Percentiles rank a stretch among this genome's conserved stretches.
These are phyloP conservation scores for Alternaria sp. DNA, from an alignment of 2,329 filamentous ascomycete species.

Conservation along the genomic window DNA sequence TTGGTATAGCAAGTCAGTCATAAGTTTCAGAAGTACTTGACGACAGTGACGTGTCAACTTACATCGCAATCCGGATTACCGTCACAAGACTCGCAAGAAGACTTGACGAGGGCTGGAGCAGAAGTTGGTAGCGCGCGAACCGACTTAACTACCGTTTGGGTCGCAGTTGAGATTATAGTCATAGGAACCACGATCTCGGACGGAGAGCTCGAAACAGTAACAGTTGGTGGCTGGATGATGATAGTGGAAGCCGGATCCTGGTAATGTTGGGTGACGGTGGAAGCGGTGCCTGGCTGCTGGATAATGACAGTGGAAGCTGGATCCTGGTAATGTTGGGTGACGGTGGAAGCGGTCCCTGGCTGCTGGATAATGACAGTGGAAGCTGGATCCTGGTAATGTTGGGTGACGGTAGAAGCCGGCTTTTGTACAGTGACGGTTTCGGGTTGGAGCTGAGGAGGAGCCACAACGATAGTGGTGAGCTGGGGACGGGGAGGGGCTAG, in stretches of 20 bases:
- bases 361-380: not conserved
- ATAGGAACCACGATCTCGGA: conserved; percentile 1
- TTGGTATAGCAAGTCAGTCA: not conserved
- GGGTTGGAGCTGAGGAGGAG: not conserved
- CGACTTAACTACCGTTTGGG: conserved; percentile 3
- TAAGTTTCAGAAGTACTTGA: not conserved
- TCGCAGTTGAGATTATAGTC: conserved; percentile 4
- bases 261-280: conserved; percentile 1
- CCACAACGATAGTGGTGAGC: not conserved
- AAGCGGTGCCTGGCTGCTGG: not conserved
- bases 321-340: conserved; percentile 2
- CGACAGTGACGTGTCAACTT: not conserved
- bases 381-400: conserved; percentile 4
- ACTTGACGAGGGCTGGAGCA: not conserved
- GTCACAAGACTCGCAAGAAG: not conserved
- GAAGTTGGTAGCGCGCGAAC: conserved; percentile 3
- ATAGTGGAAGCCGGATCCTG: conserved; percentile 2
- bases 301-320: conserved; percentile 1
- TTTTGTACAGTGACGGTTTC: not conserved
- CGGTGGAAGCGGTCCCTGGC: not conserved
- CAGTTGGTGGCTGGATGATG: conserved; percentile 3
- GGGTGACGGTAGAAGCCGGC: conserved; percentile 1
- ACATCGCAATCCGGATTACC: not conserved
- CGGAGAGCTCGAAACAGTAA: conserved; percentile 5
- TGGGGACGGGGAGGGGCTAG: not conserved